These are phyloP conservation scores for Trichopus zeylanicus DNA, from an alignment of 116 monocot species.

Conservation along the genomic window DNA sequence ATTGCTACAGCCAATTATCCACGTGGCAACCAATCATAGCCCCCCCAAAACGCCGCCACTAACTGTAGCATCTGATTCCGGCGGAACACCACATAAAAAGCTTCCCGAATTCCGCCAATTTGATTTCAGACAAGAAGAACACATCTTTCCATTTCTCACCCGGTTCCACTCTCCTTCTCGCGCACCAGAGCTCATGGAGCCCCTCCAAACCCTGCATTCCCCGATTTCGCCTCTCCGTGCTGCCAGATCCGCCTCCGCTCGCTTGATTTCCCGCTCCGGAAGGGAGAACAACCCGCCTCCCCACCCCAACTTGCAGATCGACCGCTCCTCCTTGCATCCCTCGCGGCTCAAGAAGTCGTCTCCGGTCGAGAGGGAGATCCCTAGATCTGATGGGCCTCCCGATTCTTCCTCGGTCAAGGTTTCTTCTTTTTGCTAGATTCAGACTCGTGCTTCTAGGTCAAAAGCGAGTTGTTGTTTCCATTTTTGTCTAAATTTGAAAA, in stretches of 20 bases:
- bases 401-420: slow-evolving; percentile 23
- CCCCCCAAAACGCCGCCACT: too few relatives aligned
- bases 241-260: background rate
- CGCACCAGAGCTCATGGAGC: too few relatives aligned
- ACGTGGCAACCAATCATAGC: too few relatives aligned
- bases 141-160: too few relatives aligned
- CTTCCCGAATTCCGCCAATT: too few relatives aligned
- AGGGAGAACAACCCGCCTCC: slow-evolving; percentile 15
- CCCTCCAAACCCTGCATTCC: background rate
- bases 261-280: slow-evolving; percentile 9
- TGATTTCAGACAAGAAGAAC: too few relatives aligned
- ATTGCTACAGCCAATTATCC: too few relatives aligned
- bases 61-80: too few relatives aligned
- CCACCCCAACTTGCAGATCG: slow-evolving; percentile 18
- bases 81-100: too few relatives aligned
- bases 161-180: too few relatives aligned
- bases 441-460: background rate
- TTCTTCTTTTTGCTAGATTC: background rate
- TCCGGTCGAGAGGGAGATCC: background rate
- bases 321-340: background rate
- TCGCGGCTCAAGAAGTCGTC: slow-evolving; percentile 1
- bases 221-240: background rate
- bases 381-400: background rate
- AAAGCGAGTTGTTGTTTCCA: background rate
- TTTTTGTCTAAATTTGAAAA: too few relatives aligned